Evolutionary conservation across 2,329 filamentous ascomycete genomes (phyloP).

Genomic region (Aspergillus flavus): DNA sequence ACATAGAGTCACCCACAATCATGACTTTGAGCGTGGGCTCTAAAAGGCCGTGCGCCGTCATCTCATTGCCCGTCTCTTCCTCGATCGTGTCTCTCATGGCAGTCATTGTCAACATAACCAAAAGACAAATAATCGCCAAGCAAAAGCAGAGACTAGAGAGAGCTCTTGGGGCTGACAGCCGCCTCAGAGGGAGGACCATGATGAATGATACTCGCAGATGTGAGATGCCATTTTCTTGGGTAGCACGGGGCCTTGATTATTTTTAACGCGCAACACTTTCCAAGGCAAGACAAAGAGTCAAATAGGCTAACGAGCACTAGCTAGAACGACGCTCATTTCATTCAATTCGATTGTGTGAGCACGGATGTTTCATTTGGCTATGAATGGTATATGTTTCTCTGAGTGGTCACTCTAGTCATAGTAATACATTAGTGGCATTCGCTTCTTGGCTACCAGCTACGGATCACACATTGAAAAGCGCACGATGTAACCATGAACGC

Average conservation of each 20-base stretch:
- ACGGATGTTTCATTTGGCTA: background rate
- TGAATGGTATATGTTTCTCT: background rate
- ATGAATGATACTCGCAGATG: background rate
- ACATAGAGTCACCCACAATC: constrained; percentile 11
- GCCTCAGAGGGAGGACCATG: background rate
- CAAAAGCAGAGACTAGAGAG: background rate
- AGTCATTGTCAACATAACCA: background rate
- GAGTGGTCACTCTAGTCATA: background rate
- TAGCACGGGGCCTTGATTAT: background rate
- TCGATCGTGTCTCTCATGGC: background rate
- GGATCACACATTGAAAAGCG: background rate
- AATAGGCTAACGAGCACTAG: background rate
- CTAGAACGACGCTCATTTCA: background rate
- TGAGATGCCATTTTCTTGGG: background rate
- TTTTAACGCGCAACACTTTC: background rate
- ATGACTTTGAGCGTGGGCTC: background rate
- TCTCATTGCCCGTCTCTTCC: background rate
- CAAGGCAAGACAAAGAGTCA: background rate
- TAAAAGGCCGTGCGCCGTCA: background rate
- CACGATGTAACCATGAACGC: background rate
- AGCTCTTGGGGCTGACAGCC: background rate
- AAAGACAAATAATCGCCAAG: background rate
- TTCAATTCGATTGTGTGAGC: background rate
- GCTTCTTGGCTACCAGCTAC: background rate
- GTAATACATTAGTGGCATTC: background rate